Evolutionary conservation across 345 rosid genomes (phyloP), one percentile per base, ranked within the genome.

Genomic region (Eucalyptus viminalis): DNA sequence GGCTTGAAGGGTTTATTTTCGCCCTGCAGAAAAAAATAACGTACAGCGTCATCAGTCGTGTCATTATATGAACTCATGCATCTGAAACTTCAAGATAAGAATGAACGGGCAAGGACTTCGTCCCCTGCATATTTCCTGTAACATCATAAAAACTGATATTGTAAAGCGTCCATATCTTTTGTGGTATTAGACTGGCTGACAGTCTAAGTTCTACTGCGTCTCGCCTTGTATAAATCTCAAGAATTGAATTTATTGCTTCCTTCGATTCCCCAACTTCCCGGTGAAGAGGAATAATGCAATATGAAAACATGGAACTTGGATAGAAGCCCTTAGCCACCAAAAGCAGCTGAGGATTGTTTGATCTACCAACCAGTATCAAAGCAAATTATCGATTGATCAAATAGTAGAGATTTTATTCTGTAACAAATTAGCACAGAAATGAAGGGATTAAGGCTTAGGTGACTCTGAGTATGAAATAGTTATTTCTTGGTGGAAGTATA

Each of bases 1-100:
- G 95, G 94, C 92, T 93, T 94, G 90, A 94, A 94, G 9, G 94
- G 91, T 27, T 87, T 50, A 53, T 49, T 89, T 90, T 94, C 95
- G 1, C 95, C 94, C 94, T 94, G 90, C 54, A 86, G 89, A 60
- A 34, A 22, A 43, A 13, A 27, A 29, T 31, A 62, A 21, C 22
- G 45, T 37, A 17, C 49, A 37, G 43, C 44, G 21, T 37, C 45
- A 19, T 80, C 27, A 80, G 86, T 80, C 29, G 31, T 62, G 69
- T 62, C 31, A 62, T 62, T 1, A 62, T 27, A 27, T 62, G 34
- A 62, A 27, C 69, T 62, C 16, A 62, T 12, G 0, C 69, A 62
- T 62, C 69, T 62, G 31, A 62, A 87, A 27, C 31, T 29, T 62
- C 69, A 62, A 31, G 31, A 62, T 27, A 27, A 49, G 14, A 25